Percentiles rank a stretch among this genome's conserved stretches.
These are phyloP conservation scores for Amphichorda felina DNA, from an alignment of 2,329 filamentous ascomycete species.

Conservation along the genomic window DNA sequence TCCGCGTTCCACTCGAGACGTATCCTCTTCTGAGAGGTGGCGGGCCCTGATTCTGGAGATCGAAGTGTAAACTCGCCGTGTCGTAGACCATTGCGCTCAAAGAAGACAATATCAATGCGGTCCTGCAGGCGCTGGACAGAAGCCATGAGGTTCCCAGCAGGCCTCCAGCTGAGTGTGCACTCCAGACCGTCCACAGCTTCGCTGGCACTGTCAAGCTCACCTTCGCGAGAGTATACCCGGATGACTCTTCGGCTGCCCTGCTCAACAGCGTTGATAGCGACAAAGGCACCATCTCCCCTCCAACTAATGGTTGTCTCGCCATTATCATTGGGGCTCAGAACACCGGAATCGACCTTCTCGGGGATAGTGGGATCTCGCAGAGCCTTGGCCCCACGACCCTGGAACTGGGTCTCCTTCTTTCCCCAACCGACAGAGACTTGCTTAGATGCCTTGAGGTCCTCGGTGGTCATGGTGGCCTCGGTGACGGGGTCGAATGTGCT, in stretches of 20 bases:
- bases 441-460: constrained; percentile 77
- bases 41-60: constrained; percentile 40
- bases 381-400: constrained; percentile 77
- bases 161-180: constrained; percentile 78
- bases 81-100: constrained; percentile 93
- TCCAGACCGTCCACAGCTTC: constrained; percentile 93
- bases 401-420: constrained; percentile 96
- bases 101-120: constrained; percentile 78
- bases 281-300: constrained; percentile 86
- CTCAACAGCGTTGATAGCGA: constrained; percentile 76
- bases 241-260: constrained; percentile 61
- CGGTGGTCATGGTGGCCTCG: constrained; percentile 57
- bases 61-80: constrained; percentile 88
- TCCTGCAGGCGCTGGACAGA: constrained; percentile 62
- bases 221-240: constrained; percentile 83
- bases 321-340: constrained; percentile 64
- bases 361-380: constrained; percentile 90
- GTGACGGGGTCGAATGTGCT: constrained; percentile 76
- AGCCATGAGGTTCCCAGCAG: constrained; percentile 83
- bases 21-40: constrained; percentile 44
- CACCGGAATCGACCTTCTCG: constrained; percentile 78
- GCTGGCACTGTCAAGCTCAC: constrained; percentile 81
- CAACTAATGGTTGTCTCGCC: constrained; percentile 66
- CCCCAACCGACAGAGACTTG: constrained; percentile 98
- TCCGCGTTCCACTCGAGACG: constrained; percentile 79